Percentiles rank a stretch among this genome's conserved stretches.
Evolutionary conservation across 768 basidiomycete species (phyloP).

Genomic region (Amanita polypyramis): DNA sequence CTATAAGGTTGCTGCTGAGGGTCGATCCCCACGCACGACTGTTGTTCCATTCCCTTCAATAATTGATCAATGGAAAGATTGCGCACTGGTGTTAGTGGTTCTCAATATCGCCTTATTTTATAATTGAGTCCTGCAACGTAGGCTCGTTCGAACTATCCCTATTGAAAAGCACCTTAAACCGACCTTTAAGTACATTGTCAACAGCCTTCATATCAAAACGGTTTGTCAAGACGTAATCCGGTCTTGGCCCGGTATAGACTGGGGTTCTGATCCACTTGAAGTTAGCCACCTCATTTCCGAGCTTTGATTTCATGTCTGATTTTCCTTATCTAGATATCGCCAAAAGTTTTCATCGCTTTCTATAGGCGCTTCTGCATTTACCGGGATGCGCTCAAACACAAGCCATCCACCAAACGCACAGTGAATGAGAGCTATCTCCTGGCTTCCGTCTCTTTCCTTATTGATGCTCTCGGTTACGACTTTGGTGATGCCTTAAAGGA

Average conservation of each 20-base stretch:
- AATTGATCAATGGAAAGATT: slow-evolving; percentile 50
- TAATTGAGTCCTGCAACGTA: slow-evolving; percentile 11
- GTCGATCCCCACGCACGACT: slow-evolving; percentile 17
- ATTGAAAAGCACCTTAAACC: slow-evolving; percentile 27
- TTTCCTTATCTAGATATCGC: slow-evolving; percentile 21
- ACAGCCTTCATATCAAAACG: slow-evolving; percentile 46
- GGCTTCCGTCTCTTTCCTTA: slow-evolving; percentile 38
- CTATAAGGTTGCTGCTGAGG: slow-evolving; percentile 41
- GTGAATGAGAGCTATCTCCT: slow-evolving; percentile 32
- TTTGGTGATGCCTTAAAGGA: slow-evolving; percentile 36
- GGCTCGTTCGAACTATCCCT: slow-evolving; percentile 43
- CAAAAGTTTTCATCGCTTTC: slow-evolving; percentile 46
- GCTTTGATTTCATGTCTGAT: slow-evolving; percentile 4
- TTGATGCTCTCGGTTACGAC: slow-evolving; percentile 37
- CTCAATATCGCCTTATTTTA: too few species aligned
- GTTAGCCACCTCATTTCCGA: slow-evolving; percentile 16
- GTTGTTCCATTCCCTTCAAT: slow-evolving; percentile 22
- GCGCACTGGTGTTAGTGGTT: slow-evolving; percentile 35
- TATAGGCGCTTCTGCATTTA: slow-evolving; percentile 35
- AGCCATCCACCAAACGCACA: slow-evolving; percentile 23
- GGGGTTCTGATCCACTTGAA: slow-evolving; percentile 48
- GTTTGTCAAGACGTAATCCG: slow-evolving; percentile 50
- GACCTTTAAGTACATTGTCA: slow-evolving; percentile 43
- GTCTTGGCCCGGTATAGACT: slow-evolving; percentile 49
- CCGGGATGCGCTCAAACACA: slow-evolving; percentile 22